Evolutionary conservation across 2,329 filamentous ascomycete species (phyloP), one percentile per base, ranked within the genome.

Genomic region (Tolypocladium cylindrosporum): DNA sequence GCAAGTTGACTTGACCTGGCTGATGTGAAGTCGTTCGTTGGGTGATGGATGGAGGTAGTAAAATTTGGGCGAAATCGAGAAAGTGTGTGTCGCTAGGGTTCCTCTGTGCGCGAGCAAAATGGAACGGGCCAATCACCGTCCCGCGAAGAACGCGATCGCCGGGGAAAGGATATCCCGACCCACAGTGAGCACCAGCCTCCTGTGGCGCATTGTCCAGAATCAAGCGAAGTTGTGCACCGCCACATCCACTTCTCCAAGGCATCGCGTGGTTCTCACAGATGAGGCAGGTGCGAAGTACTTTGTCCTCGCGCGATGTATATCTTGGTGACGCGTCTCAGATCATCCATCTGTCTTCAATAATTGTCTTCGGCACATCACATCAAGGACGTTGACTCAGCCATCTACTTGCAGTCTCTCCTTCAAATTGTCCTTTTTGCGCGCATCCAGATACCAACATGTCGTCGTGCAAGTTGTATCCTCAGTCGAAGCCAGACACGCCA

Each of bases 11-110:
- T 74, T 73, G 73, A 73, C 72, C 72, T 72, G 73, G 68, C 67
- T 65, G 64, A 63, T 62, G 62, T 70, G 69, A 72, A 71, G 72
- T 72, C 68, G 66, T 69, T 67, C 48, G 48, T 21, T 52, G 48
- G 69, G 64, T 66, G 66, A 63, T 67, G 66, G 65, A 65, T 67
- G 61, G 63, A 63, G 61, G 62, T 65, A 56, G 57, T 53, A 67
- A 72, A 72, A 69, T 71, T 71, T 68, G 61, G 67, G 65, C 61
- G 65, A 72, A 73, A 68, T 71, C 61, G 65, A 71, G 68, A 73
- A 74, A 70, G 67, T 74, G 72, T 72, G 73, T 73, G 71, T 66
- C 67, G 66, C 72, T 75, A 76, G 74, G 74, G 73, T 69, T 74
- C 64, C 64, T 62, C 62, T 62, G 59, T 61, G 62, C 58, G 60